Evolutionary conservation across 768 basidiomycete genomes (phyloP), one percentile per base, ranked within the genome.

Genomic region (Amyloporia xantha): DNA sequence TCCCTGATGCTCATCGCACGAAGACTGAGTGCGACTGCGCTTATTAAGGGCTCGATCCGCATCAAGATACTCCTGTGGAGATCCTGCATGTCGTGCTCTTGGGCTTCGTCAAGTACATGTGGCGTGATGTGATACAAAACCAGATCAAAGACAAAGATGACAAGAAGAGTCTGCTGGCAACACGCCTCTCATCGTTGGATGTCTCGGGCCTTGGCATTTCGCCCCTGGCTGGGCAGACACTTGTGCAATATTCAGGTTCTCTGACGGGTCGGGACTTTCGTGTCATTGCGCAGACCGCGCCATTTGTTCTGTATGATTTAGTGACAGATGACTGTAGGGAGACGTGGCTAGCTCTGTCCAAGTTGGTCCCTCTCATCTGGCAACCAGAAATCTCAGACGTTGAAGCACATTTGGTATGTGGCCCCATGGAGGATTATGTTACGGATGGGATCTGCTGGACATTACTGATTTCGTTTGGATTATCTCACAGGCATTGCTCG

Each of bases 61-160:
- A 75, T 49, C 43, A 27, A 10, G 73, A 75, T 50, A 71, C 73
- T 1, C 72, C 73, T 3, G 69, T 73, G 0, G 71, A 75, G 49
- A 69, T 74, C 20, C 59, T 75, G 0, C 74, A 76, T 52, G 67
- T 70, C 3, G 56, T 74, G 21, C 59, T 76, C 0, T 66, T 75
- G 1, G 73, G 74, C 0, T 66, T 74, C 55, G 63, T 76, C 42
- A 76, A 77, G 41, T 77, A 76, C 50, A 64, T 73, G 24, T 77
- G 75, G 74, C 63, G 68, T 0, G 73, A 76, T 56, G 56, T 60
- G 2, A 47, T 58, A 5, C 59, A 19, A 10, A 54, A 57, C 19
- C 54, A 54, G 15, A 24, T 62, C 21, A 59, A 59, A 10, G 35
- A 47, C 1, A 40, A 62, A 25, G 68, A 68, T 41, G 35, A 47